Base-by-base conservation (phyloP, 345 rosid species). In the Psidium friedrichsthalianum region DNA sequence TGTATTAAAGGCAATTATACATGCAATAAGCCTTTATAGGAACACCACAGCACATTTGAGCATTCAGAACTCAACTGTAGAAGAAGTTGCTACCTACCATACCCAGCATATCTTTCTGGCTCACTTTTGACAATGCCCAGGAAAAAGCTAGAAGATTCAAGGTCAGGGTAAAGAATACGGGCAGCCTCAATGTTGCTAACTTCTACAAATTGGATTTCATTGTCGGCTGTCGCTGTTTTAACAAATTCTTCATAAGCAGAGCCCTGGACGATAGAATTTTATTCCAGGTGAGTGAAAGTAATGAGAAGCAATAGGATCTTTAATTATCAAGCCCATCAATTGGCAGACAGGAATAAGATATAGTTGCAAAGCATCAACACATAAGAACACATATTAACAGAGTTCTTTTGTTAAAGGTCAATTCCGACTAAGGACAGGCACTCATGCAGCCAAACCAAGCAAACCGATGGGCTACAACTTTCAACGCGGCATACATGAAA, bases 91-190 rank as follows among this genome's bases (percentile, higher is more conserved):
- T 83, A 90, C 98, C 91, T 87, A 94, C 98, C 98, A 74, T 92
- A 94, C 22, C 69, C 84, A 87, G 94, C 92, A 87, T 94, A 94
- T 87, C 88, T 92, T 87, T 95, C 98, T 6, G 96, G 96, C 83
- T 95, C 98, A 85, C 90, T 92, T 92, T 95, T 95, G 87, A 96
- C 96, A 85, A 96, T 82, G 74, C 98, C 98, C 55, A 95, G 85
- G 86, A 93, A 96, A 84, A 81, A 69, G 53, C 89, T 56, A 3
- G 85, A 32, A 74, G 87, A 61, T 83, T 87, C 91, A 85, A 89
- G 44, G 59, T 93, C 89, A 42, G 96, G 98, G 90, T 88, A 93
- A 29, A 96, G 93, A 90, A 88, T 87, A 87, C 87, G 91, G 51
- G 95, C 99, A 59, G 89, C 89, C 78, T 85, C 87, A 61, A 57